These are phyloP conservation scores for Saccharomyces kudriavzevii DNA, from an alignment of 805 yeast species.

Conservation along the genomic window DNA sequence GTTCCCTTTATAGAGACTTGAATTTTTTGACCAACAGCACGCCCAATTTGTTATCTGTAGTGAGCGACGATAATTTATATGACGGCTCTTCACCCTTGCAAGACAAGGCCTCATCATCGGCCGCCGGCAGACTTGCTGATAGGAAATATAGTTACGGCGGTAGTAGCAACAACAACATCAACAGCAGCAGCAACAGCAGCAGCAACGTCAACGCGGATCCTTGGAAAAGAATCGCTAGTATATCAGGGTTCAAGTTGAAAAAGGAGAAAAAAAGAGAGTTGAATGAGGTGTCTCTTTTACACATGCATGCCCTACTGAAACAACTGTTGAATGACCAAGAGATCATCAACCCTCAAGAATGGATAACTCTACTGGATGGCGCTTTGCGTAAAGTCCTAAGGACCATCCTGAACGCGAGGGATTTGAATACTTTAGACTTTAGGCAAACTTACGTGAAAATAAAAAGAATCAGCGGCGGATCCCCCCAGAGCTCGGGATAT, in stretches of 20 bases:
- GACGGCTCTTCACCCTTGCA: background rate
- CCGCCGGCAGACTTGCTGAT: background rate
- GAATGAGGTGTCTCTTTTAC: slow-evolving; percentile 33
- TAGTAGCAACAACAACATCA: background rate
- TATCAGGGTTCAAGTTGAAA: slow-evolving; percentile 9
- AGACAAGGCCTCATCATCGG: background rate
- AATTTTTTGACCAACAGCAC: slow-evolving; percentile 26
- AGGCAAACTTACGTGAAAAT: slow-evolving; percentile 76
- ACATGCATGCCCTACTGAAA: slow-evolving; percentile 42
- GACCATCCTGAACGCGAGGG: slow-evolving; percentile 50
- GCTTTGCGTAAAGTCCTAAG: slow-evolving; percentile 48
- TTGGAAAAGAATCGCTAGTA: slow-evolving; percentile 19
- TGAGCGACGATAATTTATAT: slow-evolving; percentile 12
- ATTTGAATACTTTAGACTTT: slow-evolving; percentile 73
- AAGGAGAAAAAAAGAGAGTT: slow-evolving; percentile 23
- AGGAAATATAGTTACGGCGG: background rate
- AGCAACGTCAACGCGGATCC: slow-evolving; percentile 7
- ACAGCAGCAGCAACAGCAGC: background rate
- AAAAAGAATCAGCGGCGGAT: slow-evolving; percentile 75
- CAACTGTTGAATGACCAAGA: slow-evolving; percentile 58
- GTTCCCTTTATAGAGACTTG: slow-evolving; percentile 15
- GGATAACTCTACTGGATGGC: slow-evolving; percentile 49
- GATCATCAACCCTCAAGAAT: slow-evolving; percentile 41
- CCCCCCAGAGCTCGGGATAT: slow-evolving; percentile 47
- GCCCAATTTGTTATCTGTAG: slow-evolving; percentile 27